Evolutionary conservation across 495 filamentous ascomycete species (phyloP).

Genomic region (Penicillium daleae): DNA sequence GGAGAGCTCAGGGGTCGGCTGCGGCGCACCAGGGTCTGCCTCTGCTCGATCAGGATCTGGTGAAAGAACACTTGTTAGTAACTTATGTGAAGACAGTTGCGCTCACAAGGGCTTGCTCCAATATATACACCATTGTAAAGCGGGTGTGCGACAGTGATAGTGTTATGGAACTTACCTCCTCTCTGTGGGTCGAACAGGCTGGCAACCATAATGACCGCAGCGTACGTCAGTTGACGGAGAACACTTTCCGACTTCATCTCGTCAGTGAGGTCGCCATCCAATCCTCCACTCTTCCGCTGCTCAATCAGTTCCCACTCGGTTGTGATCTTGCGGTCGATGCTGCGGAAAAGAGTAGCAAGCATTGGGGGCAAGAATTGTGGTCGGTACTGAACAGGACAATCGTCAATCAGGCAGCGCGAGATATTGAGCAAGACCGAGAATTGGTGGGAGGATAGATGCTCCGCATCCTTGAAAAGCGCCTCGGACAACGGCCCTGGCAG

Average conservation of each 20-base stretch:
- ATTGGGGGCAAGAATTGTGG: constrained; percentile 85
- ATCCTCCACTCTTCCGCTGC: constrained; percentile 64
- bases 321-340: constrained; percentile 84
- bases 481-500: constrained; percentile 83
- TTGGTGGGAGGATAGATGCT: constrained; percentile 88
- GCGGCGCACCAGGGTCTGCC: constrained; percentile 46
- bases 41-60: constrained; percentile 47
- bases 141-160: background rate
- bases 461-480: constrained; percentile 81
- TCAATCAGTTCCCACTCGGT: constrained; percentile 77
- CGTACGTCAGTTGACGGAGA: constrained; percentile 88
- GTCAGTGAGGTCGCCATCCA: constrained; percentile 74
- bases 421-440: constrained; percentile 87
- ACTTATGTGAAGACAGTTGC: background rate
- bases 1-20: constrained; percentile 37
- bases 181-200: constrained; percentile 79
- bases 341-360: constrained; percentile 76
- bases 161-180: constrained; percentile 38
- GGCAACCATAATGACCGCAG: constrained; percentile 87
- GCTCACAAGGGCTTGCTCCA: background rate
- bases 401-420: constrained; percentile 82
- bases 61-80: background rate
- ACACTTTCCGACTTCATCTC: constrained; percentile 99
- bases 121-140: background rate
- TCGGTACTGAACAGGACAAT: constrained; percentile 79